These are phyloP conservation scores for Nicotiana undulata DNA, from an alignment of 257 asterid species.

Conservation along the genomic window DNA sequence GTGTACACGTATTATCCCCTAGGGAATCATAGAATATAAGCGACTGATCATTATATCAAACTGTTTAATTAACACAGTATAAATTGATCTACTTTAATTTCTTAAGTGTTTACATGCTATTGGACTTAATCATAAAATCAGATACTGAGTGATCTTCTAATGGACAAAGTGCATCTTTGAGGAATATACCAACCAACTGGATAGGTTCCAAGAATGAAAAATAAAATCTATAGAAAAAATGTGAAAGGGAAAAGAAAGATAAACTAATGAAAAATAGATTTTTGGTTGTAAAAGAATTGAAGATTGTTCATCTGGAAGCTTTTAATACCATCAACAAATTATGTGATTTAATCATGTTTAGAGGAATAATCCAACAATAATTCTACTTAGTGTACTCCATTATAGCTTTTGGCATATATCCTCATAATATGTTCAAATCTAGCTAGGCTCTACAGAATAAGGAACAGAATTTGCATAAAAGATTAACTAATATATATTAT, in stretches of 20 bases:
- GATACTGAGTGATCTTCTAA: not conserved
- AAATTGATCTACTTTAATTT: not conserved
- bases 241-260: not conserved
- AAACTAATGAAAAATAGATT: not conserved
- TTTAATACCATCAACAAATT: slow-evolving; percentile 4
- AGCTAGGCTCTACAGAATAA: not conserved
- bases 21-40: not conserved
- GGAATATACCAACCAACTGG: not conserved
- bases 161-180: not conserved
- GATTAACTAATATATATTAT: not conserved
- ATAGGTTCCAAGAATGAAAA: not conserved
- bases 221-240: not conserved
- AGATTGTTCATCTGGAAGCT: not conserved
- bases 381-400: not conserved
- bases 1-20: not conserved
- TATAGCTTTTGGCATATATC: not conserved
- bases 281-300: not conserved
- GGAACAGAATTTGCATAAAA: not conserved
- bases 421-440: not conserved
- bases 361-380: not conserved
- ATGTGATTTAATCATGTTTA: slow-evolving; percentile 14
- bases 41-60: not conserved
- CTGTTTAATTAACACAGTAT: not conserved
- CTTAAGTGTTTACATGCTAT: slow-evolving; percentile 1
- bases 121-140: slow-evolving; percentile 4